phyloP scores from a whole-genome alignment of 176 grass and related monocot species.

The Zizania latifolia region DNA sequence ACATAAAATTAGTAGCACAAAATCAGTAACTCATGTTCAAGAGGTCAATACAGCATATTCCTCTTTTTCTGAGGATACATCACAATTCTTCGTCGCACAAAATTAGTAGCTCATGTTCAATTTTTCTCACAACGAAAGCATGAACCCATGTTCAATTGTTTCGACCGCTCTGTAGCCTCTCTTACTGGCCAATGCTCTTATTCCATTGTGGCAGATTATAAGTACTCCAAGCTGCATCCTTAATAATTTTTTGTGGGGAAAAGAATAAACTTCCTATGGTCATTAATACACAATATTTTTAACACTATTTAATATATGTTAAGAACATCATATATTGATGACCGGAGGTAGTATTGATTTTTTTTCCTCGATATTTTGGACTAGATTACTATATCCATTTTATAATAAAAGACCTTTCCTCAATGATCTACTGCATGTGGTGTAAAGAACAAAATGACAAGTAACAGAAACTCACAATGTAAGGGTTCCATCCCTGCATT shows the following conservation, averaged over 20 bases:
- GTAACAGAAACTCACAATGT: constrained; percentile 52
- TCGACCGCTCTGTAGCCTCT: not conserved
- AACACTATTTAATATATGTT: too few species aligned
- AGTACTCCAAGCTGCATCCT: not conserved
- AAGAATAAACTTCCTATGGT: too few species aligned
- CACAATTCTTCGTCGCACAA: constrained; percentile 3
- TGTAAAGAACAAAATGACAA: constrained; percentile 26
- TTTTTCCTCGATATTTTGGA: not conserved
- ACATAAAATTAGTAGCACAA: constrained; percentile 5
- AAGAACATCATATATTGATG: too few species aligned
- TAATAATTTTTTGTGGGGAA: not conserved
- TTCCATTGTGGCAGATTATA: not conserved
- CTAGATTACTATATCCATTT: constrained; percentile 10
- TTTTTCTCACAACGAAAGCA: not conserved
- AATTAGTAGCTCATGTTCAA: not conserved
- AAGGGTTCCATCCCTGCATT: constrained; percentile 85
- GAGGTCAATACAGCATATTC: not conserved
- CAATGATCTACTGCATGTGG: not conserved
- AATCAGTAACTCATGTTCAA: too few species aligned
- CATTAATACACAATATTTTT: too few species aligned
- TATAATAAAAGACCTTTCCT: not conserved
- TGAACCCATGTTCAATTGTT: not conserved
- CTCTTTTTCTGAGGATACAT: not conserved
- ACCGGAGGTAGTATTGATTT: too few species aligned
- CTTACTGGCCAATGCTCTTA: not conserved